Evolutionary conservation across 306 rosid genomes (phyloP).

Genomic region (Albizia julibrissin): DNA sequence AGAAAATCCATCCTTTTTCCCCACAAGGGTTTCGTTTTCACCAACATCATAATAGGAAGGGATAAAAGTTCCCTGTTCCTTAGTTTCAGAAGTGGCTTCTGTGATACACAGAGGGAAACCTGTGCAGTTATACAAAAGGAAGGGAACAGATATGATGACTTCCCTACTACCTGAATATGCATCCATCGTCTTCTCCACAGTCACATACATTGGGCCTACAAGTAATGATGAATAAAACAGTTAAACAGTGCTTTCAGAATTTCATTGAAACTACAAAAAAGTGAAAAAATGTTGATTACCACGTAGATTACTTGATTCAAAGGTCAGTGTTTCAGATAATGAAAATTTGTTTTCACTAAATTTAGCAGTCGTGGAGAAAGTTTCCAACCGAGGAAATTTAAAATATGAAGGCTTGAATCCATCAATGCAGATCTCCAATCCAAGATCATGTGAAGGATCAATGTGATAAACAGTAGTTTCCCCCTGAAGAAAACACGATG

Average conservation of each 20-base stretch:
- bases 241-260: constrained; percentile 22
- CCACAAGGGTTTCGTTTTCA: constrained; percentile 48
- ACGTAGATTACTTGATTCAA: constrained; percentile 51
- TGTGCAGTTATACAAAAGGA: constrained; percentile 82
- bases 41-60: constrained; percentile 64
- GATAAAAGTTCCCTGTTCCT: constrained; percentile 48
- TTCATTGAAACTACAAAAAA: constrained; percentile 10
- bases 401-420: constrained; percentile 64
- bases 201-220: constrained; percentile 66
- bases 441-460: constrained; percentile 93
- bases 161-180: constrained; percentile 89
- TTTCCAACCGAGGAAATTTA: constrained; percentile 81
- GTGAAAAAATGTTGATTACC: constrained; percentile 44
- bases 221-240: constrained; percentile 29
- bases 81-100: constrained; percentile 52
- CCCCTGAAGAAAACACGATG: constrained; percentile 52
- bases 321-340: constrained; percentile 61
- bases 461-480: constrained; percentile 75
- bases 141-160: constrained; percentile 70
- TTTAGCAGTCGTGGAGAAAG: constrained; percentile 74
- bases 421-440: constrained; percentile 64
- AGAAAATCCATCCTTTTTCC: constrained; percentile 66
- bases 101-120: constrained; percentile 71
- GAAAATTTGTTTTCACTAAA: constrained; percentile 72
- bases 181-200: constrained; percentile 83